Evolutionary conservation across 179 eudicot species (phyloP).

Genomic region (Beta lomatogona): DNA sequence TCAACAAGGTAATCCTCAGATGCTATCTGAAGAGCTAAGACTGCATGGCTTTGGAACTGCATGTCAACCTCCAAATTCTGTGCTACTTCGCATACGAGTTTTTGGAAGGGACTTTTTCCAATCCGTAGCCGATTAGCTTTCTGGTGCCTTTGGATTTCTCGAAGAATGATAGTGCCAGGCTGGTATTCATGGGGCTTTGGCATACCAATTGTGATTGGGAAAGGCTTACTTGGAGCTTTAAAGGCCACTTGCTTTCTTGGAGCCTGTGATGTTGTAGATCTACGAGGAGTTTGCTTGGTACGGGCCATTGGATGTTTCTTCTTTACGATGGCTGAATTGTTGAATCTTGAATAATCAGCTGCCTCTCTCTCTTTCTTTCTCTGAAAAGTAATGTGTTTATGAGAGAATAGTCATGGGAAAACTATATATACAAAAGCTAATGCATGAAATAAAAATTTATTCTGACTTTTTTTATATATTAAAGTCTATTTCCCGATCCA

Average conservation of each 20-base stretch:
- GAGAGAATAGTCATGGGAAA: background rate
- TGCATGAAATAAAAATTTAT: background rate
- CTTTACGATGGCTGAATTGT: background rate
- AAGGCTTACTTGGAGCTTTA: slow-evolving; percentile 2
- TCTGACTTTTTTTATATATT: background rate
- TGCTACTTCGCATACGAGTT: background rate
- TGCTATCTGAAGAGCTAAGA: background rate
- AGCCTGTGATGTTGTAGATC: background rate
- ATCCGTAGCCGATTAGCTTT: background rate
- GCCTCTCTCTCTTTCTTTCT: background rate
- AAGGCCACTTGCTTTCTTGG: background rate
- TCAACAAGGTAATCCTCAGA: background rate
- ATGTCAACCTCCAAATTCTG: background rate
- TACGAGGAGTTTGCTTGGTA: slow-evolving; percentile 7
- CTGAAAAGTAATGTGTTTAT: background rate
- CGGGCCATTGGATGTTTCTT: slow-evolving; percentile 8
- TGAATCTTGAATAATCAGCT: too few relatives aligned
- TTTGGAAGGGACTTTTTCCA: background rate
- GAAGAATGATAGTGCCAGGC: background rate
- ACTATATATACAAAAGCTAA: background rate
- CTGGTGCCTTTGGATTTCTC: background rate
- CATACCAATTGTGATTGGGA: background rate
- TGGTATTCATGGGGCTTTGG: background rate
- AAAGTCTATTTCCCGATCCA: background rate
- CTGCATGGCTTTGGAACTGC: background rate